These are phyloP conservation scores for Flammula alnicola DNA, from an alignment of 1,284 basidiomycete species.

Conservation along the genomic window DNA sequence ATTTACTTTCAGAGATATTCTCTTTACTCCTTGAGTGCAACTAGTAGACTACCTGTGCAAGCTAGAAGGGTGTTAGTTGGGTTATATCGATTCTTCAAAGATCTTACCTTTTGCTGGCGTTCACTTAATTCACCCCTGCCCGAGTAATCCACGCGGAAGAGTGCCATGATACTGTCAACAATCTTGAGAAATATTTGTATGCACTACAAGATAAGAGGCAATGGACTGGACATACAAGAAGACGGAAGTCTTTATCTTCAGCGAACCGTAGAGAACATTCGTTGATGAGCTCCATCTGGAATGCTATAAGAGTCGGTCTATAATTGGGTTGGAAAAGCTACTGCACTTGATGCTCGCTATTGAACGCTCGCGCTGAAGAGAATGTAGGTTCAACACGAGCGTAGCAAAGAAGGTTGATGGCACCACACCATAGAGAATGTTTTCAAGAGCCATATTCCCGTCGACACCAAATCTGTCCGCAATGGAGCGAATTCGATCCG, in stretches of 20 bases:
- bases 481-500: constrained; percentile 87
- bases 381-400: neutral
- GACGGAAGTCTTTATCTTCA: constrained; percentile 79
- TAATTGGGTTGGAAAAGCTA: neutral
- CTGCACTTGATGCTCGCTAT: constrained; percentile 83
- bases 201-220: neutral
- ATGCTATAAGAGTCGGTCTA: neutral
- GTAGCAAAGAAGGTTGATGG: constrained; percentile 1
- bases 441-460: constrained; percentile 84
- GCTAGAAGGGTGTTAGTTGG: constrained; percentile 39
- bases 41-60: constrained; percentile 57
- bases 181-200: constrained; percentile 53
- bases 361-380: constrained; percentile 72
- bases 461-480: constrained; percentile 92
- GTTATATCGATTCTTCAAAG: too few species aligned
- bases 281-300: constrained; percentile 87
- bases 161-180: constrained; percentile 93
- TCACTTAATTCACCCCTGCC: constrained; percentile 93
- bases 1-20: neutral
- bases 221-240: constrained; percentile 53
- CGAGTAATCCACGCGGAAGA: constrained; percentile 91
- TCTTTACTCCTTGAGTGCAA: neutral
- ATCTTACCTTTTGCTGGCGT: constrained; percentile 82
- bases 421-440: constrained; percentile 76
- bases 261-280: constrained; percentile 83